Conservation (phyloP, 2,329 filamentous ascomycete species). For the Alternaria rosae region DNA sequence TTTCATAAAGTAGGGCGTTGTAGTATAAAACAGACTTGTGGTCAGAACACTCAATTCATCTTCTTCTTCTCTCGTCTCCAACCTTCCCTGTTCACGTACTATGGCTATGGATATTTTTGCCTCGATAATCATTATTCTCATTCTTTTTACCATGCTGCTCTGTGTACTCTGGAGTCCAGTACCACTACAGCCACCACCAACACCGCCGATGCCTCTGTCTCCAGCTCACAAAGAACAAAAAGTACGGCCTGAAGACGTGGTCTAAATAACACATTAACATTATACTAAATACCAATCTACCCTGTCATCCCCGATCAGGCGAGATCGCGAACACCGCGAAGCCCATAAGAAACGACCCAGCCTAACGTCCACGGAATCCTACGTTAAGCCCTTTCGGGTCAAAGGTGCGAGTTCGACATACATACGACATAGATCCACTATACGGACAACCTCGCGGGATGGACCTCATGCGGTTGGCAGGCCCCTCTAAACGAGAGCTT, state of each 20-base stretch:
- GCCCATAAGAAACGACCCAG: background rate
- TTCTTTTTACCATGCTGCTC: background rate
- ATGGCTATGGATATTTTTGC: background rate
- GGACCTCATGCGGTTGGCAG: background rate
- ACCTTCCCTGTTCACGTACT: background rate
- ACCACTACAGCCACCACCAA: background rate
- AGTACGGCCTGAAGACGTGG: background rate
- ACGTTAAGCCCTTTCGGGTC: background rate
- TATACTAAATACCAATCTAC: accelerated
- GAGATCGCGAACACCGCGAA: background rate
- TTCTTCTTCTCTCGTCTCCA: no score
- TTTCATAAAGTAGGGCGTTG: background rate
- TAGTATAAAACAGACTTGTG: background rate
- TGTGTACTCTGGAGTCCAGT: background rate
- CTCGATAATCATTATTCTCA: accelerated
- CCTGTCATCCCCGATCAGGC: background rate
- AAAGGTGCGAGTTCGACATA: background rate
- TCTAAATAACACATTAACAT: accelerated
- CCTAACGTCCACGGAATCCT: accelerated
- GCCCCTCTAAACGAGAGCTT: no score
- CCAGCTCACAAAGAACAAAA: background rate
- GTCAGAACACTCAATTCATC: background rate
- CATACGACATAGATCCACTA: background rate
- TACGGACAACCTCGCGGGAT: accelerated
- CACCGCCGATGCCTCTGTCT: background rate